Conservation (phyloP, 2,329 filamentous ascomycete species). For the Leptographium procerum region DNA sequence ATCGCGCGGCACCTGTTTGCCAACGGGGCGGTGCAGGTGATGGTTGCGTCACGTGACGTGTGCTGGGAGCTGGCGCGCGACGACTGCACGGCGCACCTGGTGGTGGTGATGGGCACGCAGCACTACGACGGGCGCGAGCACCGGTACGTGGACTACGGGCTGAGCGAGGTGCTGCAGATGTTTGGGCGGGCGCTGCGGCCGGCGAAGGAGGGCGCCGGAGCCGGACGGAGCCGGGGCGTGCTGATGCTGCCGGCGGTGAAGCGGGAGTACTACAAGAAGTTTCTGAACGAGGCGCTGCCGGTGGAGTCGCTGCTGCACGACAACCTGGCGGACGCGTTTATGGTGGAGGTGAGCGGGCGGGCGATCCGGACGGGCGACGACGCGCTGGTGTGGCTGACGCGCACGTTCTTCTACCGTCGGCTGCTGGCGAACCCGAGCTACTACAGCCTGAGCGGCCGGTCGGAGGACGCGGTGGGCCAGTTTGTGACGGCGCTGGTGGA, state of each 20-base stretch:
- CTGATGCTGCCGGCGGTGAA: constrained; percentile 92
- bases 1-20: constrained; percentile 90
- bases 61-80: constrained; percentile 68
- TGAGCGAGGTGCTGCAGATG: constrained; percentile 94
- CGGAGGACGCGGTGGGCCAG: constrained; percentile 84
- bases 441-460: constrained; percentile 80
- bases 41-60: constrained; percentile 68
- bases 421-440: constrained; percentile 93
- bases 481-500: constrained; percentile 94
- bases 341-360: constrained; percentile 92
- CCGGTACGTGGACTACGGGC: constrained; percentile 89
- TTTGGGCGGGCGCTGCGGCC: constrained; percentile 84
- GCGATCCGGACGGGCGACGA: constrained; percentile 93
- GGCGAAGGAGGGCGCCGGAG: constrained; percentile 51
- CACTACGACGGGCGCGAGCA: constrained; percentile 96
- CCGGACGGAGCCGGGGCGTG: constrained; percentile 74
- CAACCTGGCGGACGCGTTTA: constrained; percentile 90
- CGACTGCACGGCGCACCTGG: constrained; percentile 75
- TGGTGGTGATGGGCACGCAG: constrained; percentile 95
- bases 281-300: constrained; percentile 87
- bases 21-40: constrained; percentile 78
- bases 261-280: constrained; percentile 98
- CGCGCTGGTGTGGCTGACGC: constrained; percentile 96
- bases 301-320: constrained; percentile 90
- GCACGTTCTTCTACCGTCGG: constrained; percentile 95